Conservation (phyloP, 208 protist species). For the Crithidia expoeki region DNA sequence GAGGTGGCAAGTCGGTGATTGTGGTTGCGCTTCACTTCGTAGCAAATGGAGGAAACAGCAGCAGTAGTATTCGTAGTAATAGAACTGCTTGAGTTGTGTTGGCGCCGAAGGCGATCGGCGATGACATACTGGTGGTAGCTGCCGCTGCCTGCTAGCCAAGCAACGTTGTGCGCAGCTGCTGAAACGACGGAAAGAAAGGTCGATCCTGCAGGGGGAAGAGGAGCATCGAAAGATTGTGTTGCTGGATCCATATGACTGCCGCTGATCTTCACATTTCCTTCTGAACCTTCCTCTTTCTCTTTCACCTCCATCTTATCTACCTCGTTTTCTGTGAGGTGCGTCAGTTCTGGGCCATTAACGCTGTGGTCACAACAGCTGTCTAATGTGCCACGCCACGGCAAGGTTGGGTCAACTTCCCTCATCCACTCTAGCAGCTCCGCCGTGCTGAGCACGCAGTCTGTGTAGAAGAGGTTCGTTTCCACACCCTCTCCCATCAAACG, state of each 20-base stretch:
- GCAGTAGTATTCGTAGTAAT: no score
- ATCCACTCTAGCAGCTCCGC: slow-evolving; percentile 93
- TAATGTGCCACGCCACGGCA: slow-evolving; percentile 52
- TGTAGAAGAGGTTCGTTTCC: slow-evolving; percentile 62
- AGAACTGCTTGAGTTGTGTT: no score
- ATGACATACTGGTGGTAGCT: slow-evolving; percentile 67
- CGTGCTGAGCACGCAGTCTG: slow-evolving; percentile 97
- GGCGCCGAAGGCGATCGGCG: slow-evolving; percentile 1
- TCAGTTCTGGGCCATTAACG: not conserved
- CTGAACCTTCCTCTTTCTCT: slow-evolving; percentile 3
- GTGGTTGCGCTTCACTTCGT: slow-evolving; percentile 66
- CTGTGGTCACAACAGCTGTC: slow-evolving; percentile 22
- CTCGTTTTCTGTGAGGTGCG: not conserved
- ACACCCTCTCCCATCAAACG: slow-evolving; percentile 14
- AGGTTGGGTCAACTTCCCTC: slow-evolving; percentile 48
- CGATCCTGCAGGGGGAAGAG: no score
- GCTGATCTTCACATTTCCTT: not conserved
- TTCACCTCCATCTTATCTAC: not conserved
- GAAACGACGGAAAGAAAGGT: no score
- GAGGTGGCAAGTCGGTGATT: slow-evolving; percentile 70
- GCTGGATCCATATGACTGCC: not conserved
- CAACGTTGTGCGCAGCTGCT: slow-evolving; percentile 17
- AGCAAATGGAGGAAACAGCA: slow-evolving; percentile 18
- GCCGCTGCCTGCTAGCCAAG: slow-evolving; percentile 66
- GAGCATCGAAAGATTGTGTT: no score